These are phyloP conservation scores for Apiospora aurea DNA, from an alignment of 2,329 filamentous ascomycete genomes.

Conservation along the genomic window DNA sequence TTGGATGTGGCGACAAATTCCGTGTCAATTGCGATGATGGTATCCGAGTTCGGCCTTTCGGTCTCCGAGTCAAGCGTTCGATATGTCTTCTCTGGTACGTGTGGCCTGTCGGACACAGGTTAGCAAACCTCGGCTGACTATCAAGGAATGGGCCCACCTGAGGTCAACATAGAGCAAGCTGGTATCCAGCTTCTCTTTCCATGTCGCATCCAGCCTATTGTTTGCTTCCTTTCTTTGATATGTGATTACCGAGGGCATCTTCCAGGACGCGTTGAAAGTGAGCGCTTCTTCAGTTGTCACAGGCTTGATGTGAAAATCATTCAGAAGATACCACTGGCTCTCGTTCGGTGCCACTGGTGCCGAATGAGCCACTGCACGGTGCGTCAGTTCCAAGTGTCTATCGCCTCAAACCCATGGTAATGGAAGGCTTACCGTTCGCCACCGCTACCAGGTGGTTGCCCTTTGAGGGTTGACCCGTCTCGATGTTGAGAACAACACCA, in stretches of 20 bases:
- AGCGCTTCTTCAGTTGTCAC: slow-evolving; percentile 84
- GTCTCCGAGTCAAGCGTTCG: slow-evolving; percentile 60
- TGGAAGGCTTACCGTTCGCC: slow-evolving; percentile 75
- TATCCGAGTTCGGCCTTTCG: slow-evolving; percentile 75
- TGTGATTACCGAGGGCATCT: slow-evolving; percentile 84
- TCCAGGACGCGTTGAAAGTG: slow-evolving; percentile 90
- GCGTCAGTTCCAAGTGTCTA: slow-evolving; percentile 36
- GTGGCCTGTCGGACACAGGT: slow-evolving; percentile 42
- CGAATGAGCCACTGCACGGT: slow-evolving; percentile 66
- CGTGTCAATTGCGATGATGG: slow-evolving; percentile 88
- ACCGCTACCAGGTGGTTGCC: slow-evolving; percentile 92
- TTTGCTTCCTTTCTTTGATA: slow-evolving; percentile 85
- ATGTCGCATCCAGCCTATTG: slow-evolving; percentile 83
- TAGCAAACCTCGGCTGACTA: background rate
- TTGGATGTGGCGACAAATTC: slow-evolving; percentile 95
- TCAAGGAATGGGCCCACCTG: slow-evolving; percentile 48
- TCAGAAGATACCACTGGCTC: slow-evolving; percentile 93
- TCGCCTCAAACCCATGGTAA: slow-evolving; percentile 1
- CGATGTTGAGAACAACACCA: slow-evolving; percentile 88
- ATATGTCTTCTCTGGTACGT: slow-evolving; percentile 62
- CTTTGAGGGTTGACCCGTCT: slow-evolving; percentile 77
- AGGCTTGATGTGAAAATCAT: slow-evolving; percentile 90
- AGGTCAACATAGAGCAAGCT: slow-evolving; percentile 80
- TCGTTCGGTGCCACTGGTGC: slow-evolving; percentile 63
- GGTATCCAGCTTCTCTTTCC: slow-evolving; percentile 86